Evolutionary conservation across 768 basidiomycete genomes (phyloP), one percentile per base, ranked within the genome.

Genomic region (Hygrophorus russula): DNA sequence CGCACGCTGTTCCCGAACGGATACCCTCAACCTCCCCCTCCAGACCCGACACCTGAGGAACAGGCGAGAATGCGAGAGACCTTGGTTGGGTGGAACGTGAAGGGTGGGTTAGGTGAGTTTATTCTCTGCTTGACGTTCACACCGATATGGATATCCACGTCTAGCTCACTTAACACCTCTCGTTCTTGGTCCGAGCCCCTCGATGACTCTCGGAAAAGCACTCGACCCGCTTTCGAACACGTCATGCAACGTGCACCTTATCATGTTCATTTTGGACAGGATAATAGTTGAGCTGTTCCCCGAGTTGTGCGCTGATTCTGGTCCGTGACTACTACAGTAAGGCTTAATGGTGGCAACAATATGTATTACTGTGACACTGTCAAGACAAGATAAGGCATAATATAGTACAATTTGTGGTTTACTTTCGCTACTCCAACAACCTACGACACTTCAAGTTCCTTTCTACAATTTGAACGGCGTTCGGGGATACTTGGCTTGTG

Each of bases 1-100:
- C 70, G 70, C 7, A 72, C 81, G 6, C 68, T 98, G 19, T 98
- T 94, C 56, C 93, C 94, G 3, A 79, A 80, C 48, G 93, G 94
- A 11, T 89, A 88, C 61, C 91, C 90, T 1, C 85, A 74, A 0
- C 76, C 80, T 0, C 60, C 78, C 0, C 78, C 82, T 1, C 64
- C 73, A 1, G 86, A 88, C 35, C 93, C 92, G 13, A 78, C 81
- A 0, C 64, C 65, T 1, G 86, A 86, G 50, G 90, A 93, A 59
- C 83, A 88, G 50, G 63, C 65, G 1, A 69, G 64, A 28, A 65
- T 89, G 39, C 71, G 75, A 24, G 65, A 67, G 10, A 59, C 56
- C 19, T 59, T 74, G 20, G 46, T 66, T 15, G 56, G 59, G 1
- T 70, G 64, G 64, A 60, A 59, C 52, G 61, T 62, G 5, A 55